Percentiles rank a stretch among this genome's conserved stretches.
phyloP scores from a whole-genome alignment of 306 rosid species.

The Vigna trinervia region DNA sequence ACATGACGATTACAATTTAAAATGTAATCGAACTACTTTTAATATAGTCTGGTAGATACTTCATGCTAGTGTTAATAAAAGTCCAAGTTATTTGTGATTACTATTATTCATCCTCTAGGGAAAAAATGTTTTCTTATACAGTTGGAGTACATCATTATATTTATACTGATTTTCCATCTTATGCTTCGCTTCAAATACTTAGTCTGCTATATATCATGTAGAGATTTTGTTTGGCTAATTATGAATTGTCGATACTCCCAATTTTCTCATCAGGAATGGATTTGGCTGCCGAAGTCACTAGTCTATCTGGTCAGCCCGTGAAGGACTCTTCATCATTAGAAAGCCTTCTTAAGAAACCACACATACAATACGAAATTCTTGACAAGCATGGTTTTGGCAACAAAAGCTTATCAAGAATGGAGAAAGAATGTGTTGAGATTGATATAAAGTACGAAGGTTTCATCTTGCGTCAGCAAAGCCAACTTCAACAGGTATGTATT shows the following conservation, averaged over 20 bases:
- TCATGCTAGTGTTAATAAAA: constrained; percentile 11
- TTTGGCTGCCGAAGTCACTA: constrained; percentile 72
- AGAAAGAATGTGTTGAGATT: constrained; percentile 89
- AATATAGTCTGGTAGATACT: constrained; percentile 13
- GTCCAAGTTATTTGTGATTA: constrained; percentile 19
- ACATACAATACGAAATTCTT: constrained; percentile 71
- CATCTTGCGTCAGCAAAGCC: constrained; percentile 89
- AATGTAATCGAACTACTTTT: constrained; percentile 27
- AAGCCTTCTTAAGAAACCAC: constrained; percentile 98
- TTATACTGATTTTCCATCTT: constrained; percentile 1
- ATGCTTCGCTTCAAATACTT: neutral
- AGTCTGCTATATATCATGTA: neutral
- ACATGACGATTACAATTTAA: constrained; percentile 10
- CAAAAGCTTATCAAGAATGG: constrained; percentile 66
- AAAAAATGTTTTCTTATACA: neutral
- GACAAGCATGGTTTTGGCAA: constrained; percentile 90
- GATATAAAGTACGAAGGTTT: constrained; percentile 97
- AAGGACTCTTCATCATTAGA: constrained; percentile 84
- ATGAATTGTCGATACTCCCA: constrained; percentile 7
- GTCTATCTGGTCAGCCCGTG: constrained; percentile 83
- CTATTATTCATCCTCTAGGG: constrained; percentile 11
- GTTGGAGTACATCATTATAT: neutral
- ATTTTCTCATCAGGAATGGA: constrained; percentile 71
- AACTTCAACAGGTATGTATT: constrained; percentile 80
- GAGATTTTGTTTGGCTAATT: constrained; percentile 18